A percentile compares a stretch with the other conserved stretches of the same genome.
These are phyloP conservation scores for Saksenaea oblongispora DNA, from an alignment of 371 early-diverging fungal species.

Conservation along the genomic window DNA sequence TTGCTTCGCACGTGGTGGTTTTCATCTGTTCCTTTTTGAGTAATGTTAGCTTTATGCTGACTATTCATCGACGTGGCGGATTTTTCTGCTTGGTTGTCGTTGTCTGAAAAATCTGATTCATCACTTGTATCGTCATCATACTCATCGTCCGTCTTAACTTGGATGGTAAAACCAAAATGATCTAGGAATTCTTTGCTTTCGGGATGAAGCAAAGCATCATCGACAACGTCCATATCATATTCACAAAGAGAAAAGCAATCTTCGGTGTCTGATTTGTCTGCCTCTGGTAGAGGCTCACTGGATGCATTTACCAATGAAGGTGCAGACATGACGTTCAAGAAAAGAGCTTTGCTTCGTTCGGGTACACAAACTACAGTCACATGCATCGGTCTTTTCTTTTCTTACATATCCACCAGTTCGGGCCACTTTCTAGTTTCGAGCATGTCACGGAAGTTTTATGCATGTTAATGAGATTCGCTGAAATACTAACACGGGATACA, in stretches of 20 bases:
- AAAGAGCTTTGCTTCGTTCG: too few species aligned
- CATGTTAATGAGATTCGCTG: too few species aligned
- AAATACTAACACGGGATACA: too few species aligned
- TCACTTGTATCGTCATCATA: constrained; percentile 25
- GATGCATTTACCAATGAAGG: neutral
- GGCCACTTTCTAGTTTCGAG: too few species aligned
- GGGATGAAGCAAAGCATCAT: constrained; percentile 39
- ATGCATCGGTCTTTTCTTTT: too few species aligned
- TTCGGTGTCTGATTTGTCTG: constrained; percentile 9
- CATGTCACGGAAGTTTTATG: too few species aligned
- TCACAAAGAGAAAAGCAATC: constrained; percentile 20
- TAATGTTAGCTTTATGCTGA: neutral
- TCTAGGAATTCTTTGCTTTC: constrained; percentile 37
- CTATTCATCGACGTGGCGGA: neutral
- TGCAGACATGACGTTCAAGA: neutral
- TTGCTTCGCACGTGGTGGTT: neutral
- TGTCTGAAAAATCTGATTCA: constrained; percentile 22
- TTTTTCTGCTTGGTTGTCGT: neutral
- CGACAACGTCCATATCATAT: constrained; percentile 48
- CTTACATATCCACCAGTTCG: too few species aligned
- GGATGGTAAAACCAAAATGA: constrained; percentile 47
- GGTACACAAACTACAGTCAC: too few species aligned
- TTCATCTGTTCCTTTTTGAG: constrained; percentile 4
- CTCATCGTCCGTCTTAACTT: constrained; percentile 49
- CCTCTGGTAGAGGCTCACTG: neutral